A percentile compares a stretch with the other conserved stretches of the same genome.
Evolutionary conservation across 371 early-diverging fungal species (phyloP).

Genomic region (Nosema granulosis): DNA sequence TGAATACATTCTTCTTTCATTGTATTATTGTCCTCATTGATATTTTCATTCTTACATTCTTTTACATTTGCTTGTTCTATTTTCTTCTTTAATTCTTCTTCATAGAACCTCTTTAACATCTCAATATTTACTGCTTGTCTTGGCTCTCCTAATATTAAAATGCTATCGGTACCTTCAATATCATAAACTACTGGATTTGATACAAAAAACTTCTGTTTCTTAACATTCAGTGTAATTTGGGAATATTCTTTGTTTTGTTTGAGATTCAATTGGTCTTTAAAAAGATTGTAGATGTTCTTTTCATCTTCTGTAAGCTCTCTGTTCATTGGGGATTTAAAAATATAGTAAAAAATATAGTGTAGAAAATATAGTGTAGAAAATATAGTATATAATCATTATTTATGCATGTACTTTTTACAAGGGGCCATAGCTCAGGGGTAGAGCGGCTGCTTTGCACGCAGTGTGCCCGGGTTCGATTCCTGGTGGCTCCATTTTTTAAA

Average conservation of each 20-base stretch:
- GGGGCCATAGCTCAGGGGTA: slow-evolving; percentile 38
- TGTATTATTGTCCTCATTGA: neutral
- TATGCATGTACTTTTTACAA: neutral
- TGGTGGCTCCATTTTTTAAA: slow-evolving; percentile 39
- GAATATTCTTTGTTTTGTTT: neutral
- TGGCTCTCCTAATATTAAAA: slow-evolving; percentile 26
- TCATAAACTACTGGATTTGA: slow-evolving; percentile 12
- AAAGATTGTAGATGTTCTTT: neutral
- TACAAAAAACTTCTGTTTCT: slow-evolving; percentile 13
- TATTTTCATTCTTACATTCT: neutral
- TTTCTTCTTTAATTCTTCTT: neutral
- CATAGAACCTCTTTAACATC: slow-evolving; percentile 11
- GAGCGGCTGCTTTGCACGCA: slow-evolving; percentile 38
- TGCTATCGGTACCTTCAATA: slow-evolving; percentile 23
- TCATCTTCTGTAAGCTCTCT: slow-evolving; percentile 7
- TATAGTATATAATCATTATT: neutral
- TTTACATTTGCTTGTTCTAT: neutral
- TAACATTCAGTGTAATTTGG: neutral
- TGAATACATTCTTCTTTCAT: slow-evolving; percentile 50
- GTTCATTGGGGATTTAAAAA: neutral
- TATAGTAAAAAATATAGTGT: neutral
- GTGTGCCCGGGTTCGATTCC: slow-evolving; percentile 37
- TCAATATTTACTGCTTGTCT: slow-evolving; percentile 8
- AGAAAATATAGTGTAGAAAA: neutral
- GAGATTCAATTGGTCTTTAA: slow-evolving; percentile 2